These are phyloP conservation scores for Blastocladiella britannica DNA, from an alignment of 192 early-diverging fungal genomes.

Conservation along the genomic window DNA sequence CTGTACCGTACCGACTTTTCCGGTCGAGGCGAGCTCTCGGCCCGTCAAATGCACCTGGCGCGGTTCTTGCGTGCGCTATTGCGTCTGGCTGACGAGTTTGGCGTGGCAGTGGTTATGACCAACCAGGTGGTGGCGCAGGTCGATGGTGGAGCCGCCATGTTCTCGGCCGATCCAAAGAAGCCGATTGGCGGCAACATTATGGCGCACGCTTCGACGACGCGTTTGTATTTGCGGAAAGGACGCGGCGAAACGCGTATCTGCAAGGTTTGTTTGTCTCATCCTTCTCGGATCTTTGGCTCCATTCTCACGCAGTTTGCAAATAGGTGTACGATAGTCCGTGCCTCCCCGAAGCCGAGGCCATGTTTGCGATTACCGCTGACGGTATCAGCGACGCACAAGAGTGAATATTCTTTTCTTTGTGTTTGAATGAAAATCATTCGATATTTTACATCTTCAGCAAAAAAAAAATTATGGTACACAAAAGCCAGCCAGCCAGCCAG, in stretches of 20 bases:
- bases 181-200: conserved; percentile 97
- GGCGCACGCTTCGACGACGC: conserved; percentile 90
- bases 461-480: not conserved
- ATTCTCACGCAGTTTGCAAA: too few relatives aligned
- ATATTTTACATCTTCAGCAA: not conserved
- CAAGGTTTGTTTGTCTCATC: too few relatives aligned
- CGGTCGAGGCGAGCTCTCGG: conserved; percentile 84
- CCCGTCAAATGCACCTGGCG: conserved; percentile 84
- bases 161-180: conserved; percentile 76
- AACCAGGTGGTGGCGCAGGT: conserved; percentile 94
- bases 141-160: conserved; percentile 73
- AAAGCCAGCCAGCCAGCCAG: not conserved
- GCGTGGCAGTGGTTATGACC: conserved; percentile 88
- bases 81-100: conserved; percentile 90
- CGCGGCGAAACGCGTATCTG: conserved; percentile 76
- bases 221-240: conserved; percentile 87
- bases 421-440: conserved; percentile 1
- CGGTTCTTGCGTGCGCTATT: conserved; percentile 66
- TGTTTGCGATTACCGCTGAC: conserved; percentile 72
- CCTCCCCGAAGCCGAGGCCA: conserved; percentile 73
- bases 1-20: conserved; percentile 93
- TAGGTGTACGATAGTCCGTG: conserved; percentile 97
- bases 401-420: conserved; percentile 9
- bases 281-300: too few relatives aligned
- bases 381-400: conserved; percentile 81